These are phyloP conservation scores for Anethum foeniculum DNA, from an alignment of 140 eudicot species.

Conservation along the genomic window DNA sequence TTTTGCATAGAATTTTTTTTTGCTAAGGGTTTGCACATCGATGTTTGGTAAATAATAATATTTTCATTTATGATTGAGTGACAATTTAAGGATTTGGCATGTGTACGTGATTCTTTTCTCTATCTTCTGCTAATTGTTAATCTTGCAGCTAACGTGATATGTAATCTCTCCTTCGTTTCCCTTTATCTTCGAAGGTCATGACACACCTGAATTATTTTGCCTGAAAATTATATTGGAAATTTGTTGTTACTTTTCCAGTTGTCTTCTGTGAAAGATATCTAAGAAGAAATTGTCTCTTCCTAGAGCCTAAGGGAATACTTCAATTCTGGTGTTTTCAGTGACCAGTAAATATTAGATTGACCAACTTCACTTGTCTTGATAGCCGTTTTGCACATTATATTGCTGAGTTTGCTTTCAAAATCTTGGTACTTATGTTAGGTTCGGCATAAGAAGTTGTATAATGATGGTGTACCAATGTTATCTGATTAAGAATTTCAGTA, in stretches of 20 bases:
- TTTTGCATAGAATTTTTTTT: too few relatives aligned
- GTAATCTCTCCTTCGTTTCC: neutral
- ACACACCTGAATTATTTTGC: neutral
- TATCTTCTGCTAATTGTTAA: neutral
- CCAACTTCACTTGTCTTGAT: neutral
- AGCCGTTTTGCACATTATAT: neutral
- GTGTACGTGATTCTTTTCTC: neutral
- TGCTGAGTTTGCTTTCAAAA: neutral
- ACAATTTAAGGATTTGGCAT: too few relatives aligned
- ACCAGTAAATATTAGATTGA: neutral
- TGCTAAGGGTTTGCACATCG: too few relatives aligned
- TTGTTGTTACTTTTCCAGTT: neutral
- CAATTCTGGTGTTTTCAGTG: neutral
- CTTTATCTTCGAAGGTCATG: neutral
- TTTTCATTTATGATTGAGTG: too few relatives aligned
- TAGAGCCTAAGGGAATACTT: neutral
- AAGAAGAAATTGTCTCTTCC: neutral
- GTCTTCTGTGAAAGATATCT: neutral
- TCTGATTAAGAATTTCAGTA: too few relatives aligned
- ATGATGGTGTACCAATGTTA: too few relatives aligned
- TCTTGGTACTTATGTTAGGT: neutral
- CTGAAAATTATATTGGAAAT: neutral
- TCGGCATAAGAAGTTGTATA: neutral
- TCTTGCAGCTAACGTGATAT: neutral
- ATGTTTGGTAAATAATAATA: too few relatives aligned